Conservation (phyloP, 1,139 yeast species). For the Hemisphaericaspora subhashii region DNA sequence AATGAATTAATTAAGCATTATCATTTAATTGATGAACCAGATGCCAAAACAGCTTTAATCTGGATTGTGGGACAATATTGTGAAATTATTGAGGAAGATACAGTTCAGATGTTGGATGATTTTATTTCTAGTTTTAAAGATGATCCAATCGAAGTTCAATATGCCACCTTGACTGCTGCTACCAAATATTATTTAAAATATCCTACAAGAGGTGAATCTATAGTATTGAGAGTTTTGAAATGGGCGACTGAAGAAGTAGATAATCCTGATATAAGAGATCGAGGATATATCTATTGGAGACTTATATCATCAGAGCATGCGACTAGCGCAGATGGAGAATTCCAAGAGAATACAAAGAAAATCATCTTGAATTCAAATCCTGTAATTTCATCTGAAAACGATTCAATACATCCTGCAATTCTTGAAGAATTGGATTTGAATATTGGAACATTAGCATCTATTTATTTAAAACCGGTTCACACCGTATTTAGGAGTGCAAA, state of each 20-base stretch:
- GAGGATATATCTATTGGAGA: slow-evolving; percentile 88
- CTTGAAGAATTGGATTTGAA: slow-evolving; percentile 81
- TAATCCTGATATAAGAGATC: slow-evolving; percentile 79
- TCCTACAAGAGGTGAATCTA: slow-evolving; percentile 56
- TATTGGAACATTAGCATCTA: slow-evolving; percentile 80
- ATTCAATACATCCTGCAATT: slow-evolving; percentile 65
- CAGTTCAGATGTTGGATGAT: slow-evolving; percentile 46
- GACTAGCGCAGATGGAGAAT: slow-evolving; percentile 23
- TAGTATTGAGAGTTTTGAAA: slow-evolving; percentile 61
- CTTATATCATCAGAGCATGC: slow-evolving; percentile 54
- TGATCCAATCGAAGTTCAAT: slow-evolving; percentile 73
- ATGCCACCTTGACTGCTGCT: slow-evolving; percentile 70
- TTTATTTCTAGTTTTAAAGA: slow-evolving; percentile 51
- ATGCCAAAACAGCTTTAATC: slow-evolving; percentile 72
- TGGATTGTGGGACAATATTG: slow-evolving; percentile 86
- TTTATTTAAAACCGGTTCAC: slow-evolving; percentile 78
- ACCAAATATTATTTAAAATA: slow-evolving; percentile 64
- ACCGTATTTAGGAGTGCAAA: slow-evolving; percentile 74
- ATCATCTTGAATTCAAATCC: slow-evolving; percentile 65
- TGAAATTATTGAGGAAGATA: slow-evolving; percentile 45
- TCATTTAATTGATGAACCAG: slow-evolving; percentile 66
- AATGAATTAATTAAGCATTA: slow-evolving; percentile 44
- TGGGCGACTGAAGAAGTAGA: slow-evolving; percentile 74
- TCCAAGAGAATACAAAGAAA: slow-evolving; percentile 47
- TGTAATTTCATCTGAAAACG: slow-evolving; percentile 64